Evolutionary conservation across 495 filamentous ascomycete genomes (phyloP).

Genomic region (Tuber borchii): DNA sequence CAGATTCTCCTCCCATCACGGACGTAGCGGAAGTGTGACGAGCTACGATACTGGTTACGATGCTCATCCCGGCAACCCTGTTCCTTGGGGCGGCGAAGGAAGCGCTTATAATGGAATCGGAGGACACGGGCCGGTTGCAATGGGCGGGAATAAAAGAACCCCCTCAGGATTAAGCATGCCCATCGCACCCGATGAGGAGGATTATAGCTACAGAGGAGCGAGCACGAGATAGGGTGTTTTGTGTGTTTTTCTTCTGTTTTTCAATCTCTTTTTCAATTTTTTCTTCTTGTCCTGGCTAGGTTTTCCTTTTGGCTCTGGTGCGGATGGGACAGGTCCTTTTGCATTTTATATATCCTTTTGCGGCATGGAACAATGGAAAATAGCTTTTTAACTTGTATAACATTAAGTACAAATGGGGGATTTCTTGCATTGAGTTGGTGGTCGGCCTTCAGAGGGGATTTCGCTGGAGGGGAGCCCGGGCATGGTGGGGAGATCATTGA

Average conservation of each 20-base stretch:
- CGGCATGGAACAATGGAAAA: slow-evolving; percentile 4
- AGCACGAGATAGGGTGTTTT: slow-evolving; percentile 14
- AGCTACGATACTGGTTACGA: slow-evolving; percentile 29
- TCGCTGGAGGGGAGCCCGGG: not conserved
- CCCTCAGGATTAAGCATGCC: slow-evolving; percentile 28
- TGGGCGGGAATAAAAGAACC: not conserved
- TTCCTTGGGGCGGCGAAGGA: slow-evolving; percentile 36
- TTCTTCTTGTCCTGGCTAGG: not conserved
- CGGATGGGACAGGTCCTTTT: slow-evolving; percentile 4
- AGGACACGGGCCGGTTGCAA: slow-evolving; percentile 32
- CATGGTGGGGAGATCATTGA: not conserved
- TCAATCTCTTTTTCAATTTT: not conserved
- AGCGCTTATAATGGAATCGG: slow-evolving; percentile 36
- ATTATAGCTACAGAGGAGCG: slow-evolving; percentile 25
- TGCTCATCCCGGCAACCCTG: slow-evolving; percentile 34
- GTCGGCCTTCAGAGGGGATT: not conserved
- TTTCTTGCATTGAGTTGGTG: not conserved
- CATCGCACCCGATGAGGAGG: slow-evolving; percentile 26
- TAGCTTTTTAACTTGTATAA: not conserved
- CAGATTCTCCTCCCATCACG: slow-evolving; percentile 14
- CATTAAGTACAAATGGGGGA: not conserved
- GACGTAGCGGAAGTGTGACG: slow-evolving; percentile 22
- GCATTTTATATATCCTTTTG: slow-evolving; percentile 1
- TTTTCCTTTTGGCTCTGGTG: not conserved
- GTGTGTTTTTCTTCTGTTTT: not conserved